Evolutionary conservation across 2,329 filamentous ascomycete genomes (phyloP), one percentile per base, ranked within the genome.

Genomic region (Phialemonium atrogriseum): DNA sequence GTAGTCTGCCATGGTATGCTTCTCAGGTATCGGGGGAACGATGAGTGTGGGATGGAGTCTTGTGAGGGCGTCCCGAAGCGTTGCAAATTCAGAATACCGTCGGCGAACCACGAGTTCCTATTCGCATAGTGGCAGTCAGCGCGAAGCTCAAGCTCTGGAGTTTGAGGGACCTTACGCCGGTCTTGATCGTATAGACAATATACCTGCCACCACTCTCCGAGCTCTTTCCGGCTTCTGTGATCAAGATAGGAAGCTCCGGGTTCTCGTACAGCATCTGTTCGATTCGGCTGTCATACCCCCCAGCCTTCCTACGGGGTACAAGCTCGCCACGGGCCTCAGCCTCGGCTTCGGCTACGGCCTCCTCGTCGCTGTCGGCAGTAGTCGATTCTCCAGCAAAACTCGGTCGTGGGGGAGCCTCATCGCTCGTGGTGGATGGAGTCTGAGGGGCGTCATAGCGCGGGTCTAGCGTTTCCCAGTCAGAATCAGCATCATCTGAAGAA

Each of bases 1-100:
- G 53, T 98, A 98, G 56, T 98, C 91, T 39, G 89, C 89, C 82
- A 98, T 94, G 27, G 87, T 91, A 58, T 98, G 91, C 59, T 98
- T 98, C 62, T 98, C 93, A 14, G 91, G 91, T 49, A 98, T 98
- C 4, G 91, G 91, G 7, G 91, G 93, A 32, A 98, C 84, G 48
- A 98, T 84, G 24, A 98, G 71, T 0, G 91, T 98, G 7, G 93
- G 91, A 53, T 98, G 93, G 40, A 98, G 72, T 46, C 84, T 83
- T 27, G 88, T 87, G 17, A 98, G 72, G 3, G 89, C 89, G 48
- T 87, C 80, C 49, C 91, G 77, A 35, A 98, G 65, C 11, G 89
- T 94, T 21, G 85, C 83, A 51, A 98, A 98, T 57, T 98, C 91
- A 1, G 91, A 98, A 59, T 98, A 98, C 49, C 91, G 76, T 48